These are phyloP conservation scores for Globisporangium orthogonon DNA, from an alignment of 352 stramenopile genomes.

Conservation along the genomic window DNA sequence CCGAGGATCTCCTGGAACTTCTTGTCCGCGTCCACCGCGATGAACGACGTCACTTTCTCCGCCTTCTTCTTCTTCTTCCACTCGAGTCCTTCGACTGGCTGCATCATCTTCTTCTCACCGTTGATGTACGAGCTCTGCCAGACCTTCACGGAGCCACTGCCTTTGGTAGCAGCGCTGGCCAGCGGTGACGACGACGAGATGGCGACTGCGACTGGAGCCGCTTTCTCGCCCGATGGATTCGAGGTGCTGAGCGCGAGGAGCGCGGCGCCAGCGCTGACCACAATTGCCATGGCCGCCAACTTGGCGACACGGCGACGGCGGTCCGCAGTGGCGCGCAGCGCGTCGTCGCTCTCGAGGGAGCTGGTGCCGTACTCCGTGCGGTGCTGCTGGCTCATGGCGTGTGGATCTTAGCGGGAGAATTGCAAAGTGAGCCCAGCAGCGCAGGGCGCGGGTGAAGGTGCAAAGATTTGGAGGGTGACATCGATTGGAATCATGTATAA, in stretches of 20 bases:
- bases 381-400: neutral
- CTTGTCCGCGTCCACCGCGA: conserved; percentile 43
- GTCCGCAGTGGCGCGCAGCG: conserved; percentile 6
- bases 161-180: neutral
- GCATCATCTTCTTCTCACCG: conserved; percentile 60
- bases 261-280: conserved; percentile 18
- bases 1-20: conserved; percentile 80
- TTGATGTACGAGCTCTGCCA: conserved; percentile 65
- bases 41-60: conserved; percentile 21
- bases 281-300: conserved; percentile 22
- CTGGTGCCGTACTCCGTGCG: conserved; percentile 19
- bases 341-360: conserved; percentile 19
- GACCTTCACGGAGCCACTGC: conserved; percentile 18
- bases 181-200: neutral
- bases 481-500: no score
- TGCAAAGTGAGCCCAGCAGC: no score
- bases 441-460: no score
- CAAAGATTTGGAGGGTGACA: no score
- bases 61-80: conserved; percentile 23
- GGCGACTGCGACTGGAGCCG: neutral
- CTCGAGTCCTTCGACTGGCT: conserved; percentile 35
- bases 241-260: conserved; percentile 15
- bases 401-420: no score
- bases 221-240: conserved; percentile 3
- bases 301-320: conserved; percentile 20